These are phyloP conservation scores for Metahyphopichia silvanorum DNA, from an alignment of 805 yeast species.

Conservation along the genomic window DNA sequence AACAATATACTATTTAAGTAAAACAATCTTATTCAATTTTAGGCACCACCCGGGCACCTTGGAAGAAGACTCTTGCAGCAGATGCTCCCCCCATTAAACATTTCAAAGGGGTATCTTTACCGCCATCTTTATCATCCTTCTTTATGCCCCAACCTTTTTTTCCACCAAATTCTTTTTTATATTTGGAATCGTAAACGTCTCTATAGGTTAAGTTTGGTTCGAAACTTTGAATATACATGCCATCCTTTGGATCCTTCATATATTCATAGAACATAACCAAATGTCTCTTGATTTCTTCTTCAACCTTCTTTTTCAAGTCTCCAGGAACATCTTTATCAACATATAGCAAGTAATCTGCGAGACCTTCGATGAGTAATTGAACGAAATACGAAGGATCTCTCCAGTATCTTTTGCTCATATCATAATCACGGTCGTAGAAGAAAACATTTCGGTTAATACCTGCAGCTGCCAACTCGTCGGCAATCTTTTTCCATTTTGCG, in stretches of 20 bases:
- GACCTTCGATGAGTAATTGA: constrained; percentile 63
- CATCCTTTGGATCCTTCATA: constrained; percentile 55
- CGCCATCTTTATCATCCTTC: constrained; percentile 48
- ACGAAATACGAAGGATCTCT: constrained; percentile 61
- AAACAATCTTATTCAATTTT: constrained; percentile 11
- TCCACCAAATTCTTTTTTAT: constrained; percentile 54
- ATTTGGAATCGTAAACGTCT: constrained; percentile 45
- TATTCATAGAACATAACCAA: constrained; percentile 55
- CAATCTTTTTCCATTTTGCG: constrained; percentile 45
- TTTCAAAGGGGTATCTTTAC: constrained; percentile 41
- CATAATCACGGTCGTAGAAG: constrained; percentile 63
- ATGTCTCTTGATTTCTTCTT: constrained; percentile 50
- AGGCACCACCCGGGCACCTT: constrained; percentile 55
- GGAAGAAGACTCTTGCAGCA: constrained; percentile 68
- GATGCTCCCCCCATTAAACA: constrained; percentile 61
- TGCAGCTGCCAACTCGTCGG: constrained; percentile 53
- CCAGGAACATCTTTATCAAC: constrained; percentile 41
- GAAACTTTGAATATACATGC: constrained; percentile 56
- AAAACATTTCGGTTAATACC: constrained; percentile 53
- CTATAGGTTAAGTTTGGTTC: constrained; percentile 54
- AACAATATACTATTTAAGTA: neutral
- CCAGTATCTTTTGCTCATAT: constrained; percentile 54
- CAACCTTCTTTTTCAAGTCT: constrained; percentile 32
- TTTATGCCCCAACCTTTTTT: constrained; percentile 48
- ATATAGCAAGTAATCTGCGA: constrained; percentile 59